phyloP scores from a whole-genome alignment of 805 yeast genomes.

The Saccharomycopsis microspora region DNA sequence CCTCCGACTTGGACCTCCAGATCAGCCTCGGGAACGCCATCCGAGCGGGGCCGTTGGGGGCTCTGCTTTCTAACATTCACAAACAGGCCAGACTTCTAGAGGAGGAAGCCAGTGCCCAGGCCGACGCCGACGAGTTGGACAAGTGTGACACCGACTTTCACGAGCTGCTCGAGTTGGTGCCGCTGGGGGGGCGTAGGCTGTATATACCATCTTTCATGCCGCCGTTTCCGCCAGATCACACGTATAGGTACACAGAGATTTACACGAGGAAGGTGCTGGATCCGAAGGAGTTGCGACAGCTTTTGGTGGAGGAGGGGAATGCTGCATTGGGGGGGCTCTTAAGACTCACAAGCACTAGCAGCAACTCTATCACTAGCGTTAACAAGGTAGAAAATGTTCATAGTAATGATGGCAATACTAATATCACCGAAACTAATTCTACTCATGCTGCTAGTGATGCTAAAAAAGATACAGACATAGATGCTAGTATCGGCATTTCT shows the following conservation, averaged over 20 bases:
- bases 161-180: constrained; percentile 32
- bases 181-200: constrained; percentile 29
- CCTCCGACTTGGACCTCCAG: constrained; percentile 9
- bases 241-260: constrained; percentile 69
- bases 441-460: constrained; percentile 3
- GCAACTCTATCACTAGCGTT: not conserved
- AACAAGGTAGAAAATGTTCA: not conserved
- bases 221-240: constrained; percentile 85
- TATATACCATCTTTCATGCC: constrained; percentile 76
- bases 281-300: constrained; percentile 58
- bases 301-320: constrained; percentile 70
- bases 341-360: constrained; percentile 22
- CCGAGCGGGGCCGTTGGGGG: not conserved
- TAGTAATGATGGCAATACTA: not conserved
- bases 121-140: constrained; percentile 7
- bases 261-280: constrained; percentile 54
- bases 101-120: not conserved
- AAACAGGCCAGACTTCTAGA: not conserved
- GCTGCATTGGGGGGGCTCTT: constrained; percentile 57
- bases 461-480: no score
- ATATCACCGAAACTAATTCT: constrained; percentile 5
- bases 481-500: constrained; percentile 1
- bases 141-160: constrained; percentile 9
- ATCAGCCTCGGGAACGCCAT: constrained; percentile 9
- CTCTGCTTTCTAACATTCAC: not conserved